Percentiles rank a stretch among this genome's conserved stretches.
Evolutionary conservation across 225 moss, liverwort and hornwort genomes (phyloP).

Genomic region (Anthoceros angustus): DNA sequence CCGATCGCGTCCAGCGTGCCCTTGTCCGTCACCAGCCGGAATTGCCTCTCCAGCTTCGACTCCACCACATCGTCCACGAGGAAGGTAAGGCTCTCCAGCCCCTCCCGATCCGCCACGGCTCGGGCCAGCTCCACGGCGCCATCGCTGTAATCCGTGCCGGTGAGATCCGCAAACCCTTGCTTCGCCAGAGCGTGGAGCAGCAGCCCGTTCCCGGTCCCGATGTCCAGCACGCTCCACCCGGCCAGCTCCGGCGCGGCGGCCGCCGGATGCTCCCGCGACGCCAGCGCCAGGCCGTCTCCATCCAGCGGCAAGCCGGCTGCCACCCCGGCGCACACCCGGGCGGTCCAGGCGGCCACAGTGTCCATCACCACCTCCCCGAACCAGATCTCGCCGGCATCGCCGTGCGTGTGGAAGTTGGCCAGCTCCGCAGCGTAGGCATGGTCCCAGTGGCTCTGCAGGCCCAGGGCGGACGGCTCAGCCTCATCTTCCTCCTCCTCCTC

Average conservation of each 20-base stretch:
- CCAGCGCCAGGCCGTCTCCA: conserved; percentile 6
- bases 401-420: conserved; percentile 74
- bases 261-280: conserved; percentile 27
- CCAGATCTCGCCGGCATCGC: conserved; percentile 89
- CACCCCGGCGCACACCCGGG: conserved; percentile 59
- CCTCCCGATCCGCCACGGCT: conserved; percentile 59
- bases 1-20: conserved; percentile 97
- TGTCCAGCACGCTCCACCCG: conserved; percentile 74
- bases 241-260: conserved; percentile 30
- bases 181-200: conserved; percentile 73
- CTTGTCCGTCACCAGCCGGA: conserved; percentile 85
- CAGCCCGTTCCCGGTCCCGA: conserved; percentile 93
- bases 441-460: conserved; percentile 93
- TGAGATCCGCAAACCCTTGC: conserved; percentile 83
- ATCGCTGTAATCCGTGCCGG: conserved; percentile 78
- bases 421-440: conserved; percentile 82
- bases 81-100: conserved; percentile 43
- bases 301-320: conserved; percentile 42
- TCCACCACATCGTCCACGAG: conserved; percentile 86
- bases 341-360: conserved; percentile 75
- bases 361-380: conserved; percentile 95
- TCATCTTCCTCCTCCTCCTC: too few species aligned
- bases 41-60: conserved; percentile 51
- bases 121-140: conserved; percentile 75
- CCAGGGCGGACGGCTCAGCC: conserved; percentile 55